Evolutionary conservation across 108 stramenopile species (phyloP), one percentile per base, ranked within the genome.

Genomic region (Discostella stelligeroides): DNA sequence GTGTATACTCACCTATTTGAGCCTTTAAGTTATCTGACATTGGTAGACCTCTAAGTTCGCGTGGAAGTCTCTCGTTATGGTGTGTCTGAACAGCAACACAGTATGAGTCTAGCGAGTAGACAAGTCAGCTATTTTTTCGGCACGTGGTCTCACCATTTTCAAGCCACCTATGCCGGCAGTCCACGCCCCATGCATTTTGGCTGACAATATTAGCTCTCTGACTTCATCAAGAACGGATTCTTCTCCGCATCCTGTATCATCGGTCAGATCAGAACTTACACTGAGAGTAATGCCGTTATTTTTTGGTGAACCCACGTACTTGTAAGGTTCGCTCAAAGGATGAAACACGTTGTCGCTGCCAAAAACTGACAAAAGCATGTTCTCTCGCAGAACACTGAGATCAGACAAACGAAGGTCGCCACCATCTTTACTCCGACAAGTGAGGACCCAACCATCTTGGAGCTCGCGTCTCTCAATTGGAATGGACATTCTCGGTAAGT

Each of bases 401-500:
- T 95, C 89, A 6, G 91, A 92, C 10, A 95, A 75, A 12, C 84
- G 84, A 23, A 95, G 70, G 73, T 95, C 91, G 11, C 88, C 86
- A 18, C 94, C 94, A 68, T 87, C 80, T 29, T 76, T 74, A 20
- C 88, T 83, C 37, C 88, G 81, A 63, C 94, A 95, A 41, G 94
- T 92, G 10, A 95, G 64, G 18, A 90, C 85, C 91, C 91, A 95
- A 9, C 91, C 89, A 48, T 92, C 94, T 37, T 82, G 83, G 15
- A 95, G 78, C 27, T 90, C 89, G 37, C 91, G 80, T 30, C 84
- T 85, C 67, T 95, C 91, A 42, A 95, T 85, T 9, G 94, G 94
- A 51, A 95, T 95, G 0, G 89, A 88, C 83, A 95, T 87, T 67
- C 85, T 87, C 72, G 94, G 94, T 13, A 95, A 82, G 45, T 95